Evolutionary conservation across 139 green algal species (phyloP).

Genomic region (Dunaliella primolecta): DNA sequence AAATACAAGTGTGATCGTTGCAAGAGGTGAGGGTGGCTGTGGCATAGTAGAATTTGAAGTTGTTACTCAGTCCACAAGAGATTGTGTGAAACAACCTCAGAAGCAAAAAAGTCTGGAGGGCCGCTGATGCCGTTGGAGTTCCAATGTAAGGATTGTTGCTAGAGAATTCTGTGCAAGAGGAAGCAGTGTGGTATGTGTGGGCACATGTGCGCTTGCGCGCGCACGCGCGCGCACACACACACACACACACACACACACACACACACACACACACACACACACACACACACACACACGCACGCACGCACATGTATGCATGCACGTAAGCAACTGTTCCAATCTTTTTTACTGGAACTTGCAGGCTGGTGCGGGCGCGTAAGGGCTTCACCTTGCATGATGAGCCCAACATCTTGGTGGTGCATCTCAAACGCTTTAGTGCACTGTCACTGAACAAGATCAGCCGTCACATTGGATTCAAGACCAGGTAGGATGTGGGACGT

Average conservation of each 20-base stretch:
- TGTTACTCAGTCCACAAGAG: too few relatives aligned
- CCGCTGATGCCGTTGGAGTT: too few relatives aligned
- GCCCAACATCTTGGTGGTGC: conserved; percentile 81
- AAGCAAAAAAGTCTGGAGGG: too few relatives aligned
- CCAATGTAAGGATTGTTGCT: neutral
- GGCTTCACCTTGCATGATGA: conserved; percentile 60
- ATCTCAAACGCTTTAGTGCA: conserved; percentile 69
- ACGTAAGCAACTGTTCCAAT: too few relatives aligned
- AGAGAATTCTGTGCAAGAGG: too few relatives aligned
- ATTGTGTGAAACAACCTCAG: too few relatives aligned
- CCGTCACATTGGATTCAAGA: conserved; percentile 70
- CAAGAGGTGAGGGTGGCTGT: conserved; percentile 40
- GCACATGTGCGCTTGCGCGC: neutral
- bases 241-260: neutral
- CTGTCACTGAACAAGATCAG: conserved; percentile 63
- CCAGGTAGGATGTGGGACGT: neutral
- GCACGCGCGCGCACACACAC: conserved; percentile 37
- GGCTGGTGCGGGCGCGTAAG: conserved; percentile 37
- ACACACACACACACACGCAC: neutral
- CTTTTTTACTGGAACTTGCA: neutral
- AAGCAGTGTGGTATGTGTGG: too few relatives aligned
- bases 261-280: neutral
- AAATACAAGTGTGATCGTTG: conserved; percentile 55
- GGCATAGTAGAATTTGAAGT: too few relatives aligned
- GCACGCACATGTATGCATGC: neutral